These are phyloP conservation scores for Tetrapisispora namnaoensis DNA, from an alignment of 805 yeast species.

Conservation along the genomic window DNA sequence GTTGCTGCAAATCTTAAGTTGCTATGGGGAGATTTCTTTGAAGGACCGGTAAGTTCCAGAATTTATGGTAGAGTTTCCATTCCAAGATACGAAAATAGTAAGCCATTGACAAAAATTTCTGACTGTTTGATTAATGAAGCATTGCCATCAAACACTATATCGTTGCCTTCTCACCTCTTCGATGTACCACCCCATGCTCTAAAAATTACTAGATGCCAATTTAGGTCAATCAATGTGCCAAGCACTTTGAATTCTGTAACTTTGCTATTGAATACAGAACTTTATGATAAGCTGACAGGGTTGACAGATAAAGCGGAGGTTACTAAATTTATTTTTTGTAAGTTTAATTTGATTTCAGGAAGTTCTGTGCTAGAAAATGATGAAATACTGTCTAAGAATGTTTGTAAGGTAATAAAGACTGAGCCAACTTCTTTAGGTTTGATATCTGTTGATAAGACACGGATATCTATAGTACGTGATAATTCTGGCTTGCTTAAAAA, in stretches of 20 bases:
- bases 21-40: neutral
- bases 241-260: constrained; percentile 11
- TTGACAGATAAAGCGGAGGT: constrained; percentile 10
- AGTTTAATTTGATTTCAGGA: constrained; percentile 10
- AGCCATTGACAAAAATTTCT: neutral
- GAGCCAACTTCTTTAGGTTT: constrained; percentile 14
- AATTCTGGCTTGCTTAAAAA: neutral
- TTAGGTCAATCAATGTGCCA: constrained; percentile 6
- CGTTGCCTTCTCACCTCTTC: constrained; percentile 4
- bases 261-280: constrained; percentile 8
- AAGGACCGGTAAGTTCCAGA: too few relatives aligned
- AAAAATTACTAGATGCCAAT: constrained; percentile 10
- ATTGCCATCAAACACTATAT: constrained; percentile 9
- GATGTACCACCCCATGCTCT: neutral
- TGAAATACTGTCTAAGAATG: constrained; percentile 8
- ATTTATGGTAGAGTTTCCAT: neutral
- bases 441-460: constrained; percentile 13
- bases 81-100: neutral
- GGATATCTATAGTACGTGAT: constrained; percentile 15
- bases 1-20: neutral
- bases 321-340: constrained; percentile 14
- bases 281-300: constrained; percentile 16
- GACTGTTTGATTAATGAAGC: constrained; percentile 7
- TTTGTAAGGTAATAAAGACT: constrained; percentile 16
- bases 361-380: constrained; percentile 12